These are phyloP conservation scores for Penicillium hordei DNA, from an alignment of 2,329 filamentous ascomycete genomes.

Conservation along the genomic window DNA sequence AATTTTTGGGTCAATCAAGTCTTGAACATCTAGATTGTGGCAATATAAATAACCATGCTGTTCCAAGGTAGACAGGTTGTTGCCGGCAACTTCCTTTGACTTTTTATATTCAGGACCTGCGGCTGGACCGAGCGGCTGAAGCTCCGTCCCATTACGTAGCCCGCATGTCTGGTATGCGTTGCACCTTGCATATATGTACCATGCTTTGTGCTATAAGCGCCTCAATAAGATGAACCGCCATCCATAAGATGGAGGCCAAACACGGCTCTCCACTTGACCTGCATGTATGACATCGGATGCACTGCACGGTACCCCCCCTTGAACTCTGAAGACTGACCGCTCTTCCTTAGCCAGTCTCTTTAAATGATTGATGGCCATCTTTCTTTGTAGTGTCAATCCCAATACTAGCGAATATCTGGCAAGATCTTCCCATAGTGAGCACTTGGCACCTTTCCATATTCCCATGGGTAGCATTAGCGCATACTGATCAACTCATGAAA, in stretches of 20 bases:
- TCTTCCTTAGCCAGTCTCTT: conserved; percentile 1
- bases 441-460: background rate
- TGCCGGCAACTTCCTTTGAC: background rate
- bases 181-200: background rate
- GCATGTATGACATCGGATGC: conserved; percentile 13
- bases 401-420: background rate
- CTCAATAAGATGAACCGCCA: background rate
- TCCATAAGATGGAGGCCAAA: background rate
- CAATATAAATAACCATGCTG: no score
- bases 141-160: background rate
- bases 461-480: background rate
- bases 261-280: conserved; percentile 3
- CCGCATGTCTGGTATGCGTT: background rate
- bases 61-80: no score
- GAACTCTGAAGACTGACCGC: conserved; percentile 3
- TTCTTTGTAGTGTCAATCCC: background rate
- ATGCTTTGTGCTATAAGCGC: background rate
- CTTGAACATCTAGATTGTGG: no score
- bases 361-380: background rate
- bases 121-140: background rate
- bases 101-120: background rate
- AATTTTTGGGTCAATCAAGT: no score
- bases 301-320: background rate
- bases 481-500: background rate
- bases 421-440: background rate